These are phyloP conservation scores for Phaeosphaeriaceae sp. DNA, from an alignment of 2,329 filamentous ascomycete species.

Conservation along the genomic window DNA sequence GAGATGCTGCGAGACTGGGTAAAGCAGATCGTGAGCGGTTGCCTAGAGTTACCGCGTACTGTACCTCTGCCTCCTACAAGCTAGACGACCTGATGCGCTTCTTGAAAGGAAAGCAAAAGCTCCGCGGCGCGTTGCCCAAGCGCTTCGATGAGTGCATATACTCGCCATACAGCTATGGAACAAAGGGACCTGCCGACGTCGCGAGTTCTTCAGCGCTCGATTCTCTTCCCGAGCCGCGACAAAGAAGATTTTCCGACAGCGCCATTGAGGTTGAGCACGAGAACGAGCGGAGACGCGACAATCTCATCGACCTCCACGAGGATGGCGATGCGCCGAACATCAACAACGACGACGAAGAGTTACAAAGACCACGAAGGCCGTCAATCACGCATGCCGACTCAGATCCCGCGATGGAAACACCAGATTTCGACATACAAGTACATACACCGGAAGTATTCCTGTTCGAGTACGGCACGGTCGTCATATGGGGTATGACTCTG, in stretches of 20 bases:
- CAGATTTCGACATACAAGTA: conserved; percentile 84
- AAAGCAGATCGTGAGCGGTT: conserved; percentile 90
- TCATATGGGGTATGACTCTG: conserved; percentile 98
- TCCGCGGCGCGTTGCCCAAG: conserved; percentile 83
- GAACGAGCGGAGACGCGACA: conserved; percentile 63
- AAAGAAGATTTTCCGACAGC: conserved; percentile 76
- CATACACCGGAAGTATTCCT: conserved; percentile 95
- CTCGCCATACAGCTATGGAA: conserved; percentile 84
- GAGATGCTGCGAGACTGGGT: conserved; percentile 89
- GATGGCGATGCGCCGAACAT: conserved; percentile 40
- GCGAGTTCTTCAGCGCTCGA: conserved; percentile 41
- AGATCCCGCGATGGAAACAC: conserved; percentile 51
- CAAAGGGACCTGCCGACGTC: conserved; percentile 48
- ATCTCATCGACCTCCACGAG: conserved; percentile 68
- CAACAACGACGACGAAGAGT: conserved; percentile 35
- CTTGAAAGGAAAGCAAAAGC: conserved; percentile 81
- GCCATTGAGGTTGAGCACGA: conserved; percentile 71
- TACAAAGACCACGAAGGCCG: conserved; percentile 31
- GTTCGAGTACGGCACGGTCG: conserved; percentile 96
- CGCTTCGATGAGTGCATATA: conserved; percentile 98
- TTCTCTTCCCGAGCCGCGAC: conserved; percentile 43
- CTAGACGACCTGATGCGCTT: conserved; percentile 90
- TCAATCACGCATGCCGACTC: conserved; percentile 38
- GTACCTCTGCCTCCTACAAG: conserved; percentile 89
- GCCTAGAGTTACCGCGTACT: conserved; percentile 94